A percentile compares a stretch with the other conserved stretches of the same genome.
Evolutionary conservation across 768 basidiomycete species (phyloP).

Genomic region (Gloeopeniophorella convolvens): DNA sequence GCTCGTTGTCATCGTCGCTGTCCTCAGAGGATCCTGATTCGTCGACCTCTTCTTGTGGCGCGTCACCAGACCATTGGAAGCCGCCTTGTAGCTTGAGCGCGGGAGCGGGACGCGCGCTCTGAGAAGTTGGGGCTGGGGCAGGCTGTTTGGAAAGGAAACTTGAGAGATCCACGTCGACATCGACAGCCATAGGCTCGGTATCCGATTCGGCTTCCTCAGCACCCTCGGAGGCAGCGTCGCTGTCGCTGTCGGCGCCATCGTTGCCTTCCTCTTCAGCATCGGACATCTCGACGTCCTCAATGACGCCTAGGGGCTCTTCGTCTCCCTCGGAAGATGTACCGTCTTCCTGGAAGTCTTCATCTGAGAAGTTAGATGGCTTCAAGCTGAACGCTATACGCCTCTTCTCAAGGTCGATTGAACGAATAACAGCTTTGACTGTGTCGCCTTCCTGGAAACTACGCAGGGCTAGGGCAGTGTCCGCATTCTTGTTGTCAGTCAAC

Average conservation of each 20-base stretch:
- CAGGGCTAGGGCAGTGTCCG: slow-evolving; percentile 72
- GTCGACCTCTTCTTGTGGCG: slow-evolving; percentile 32
- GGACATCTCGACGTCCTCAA: slow-evolving; percentile 28
- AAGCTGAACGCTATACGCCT: slow-evolving; percentile 76
- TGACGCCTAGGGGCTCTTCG: slow-evolving; percentile 28
- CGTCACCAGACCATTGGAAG: slow-evolving; percentile 63
- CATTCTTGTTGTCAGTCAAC: slow-evolving; percentile 84
- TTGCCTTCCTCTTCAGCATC: slow-evolving; percentile 23
- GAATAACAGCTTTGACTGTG: slow-evolving; percentile 70
- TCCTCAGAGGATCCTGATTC: slow-evolving; percentile 43
- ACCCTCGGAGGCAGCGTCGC: slow-evolving; percentile 18
- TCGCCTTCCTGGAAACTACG: slow-evolving; percentile 84
- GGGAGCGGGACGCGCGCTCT: slow-evolving; percentile 19
- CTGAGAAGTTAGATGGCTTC: slow-evolving; percentile 81
- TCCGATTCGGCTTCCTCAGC: slow-evolving; percentile 15
- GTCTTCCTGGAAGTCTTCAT: slow-evolving; percentile 49
- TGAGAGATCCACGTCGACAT: slow-evolving; percentile 29
- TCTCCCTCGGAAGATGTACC: slow-evolving; percentile 29
- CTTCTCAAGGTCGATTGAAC: slow-evolving; percentile 67
- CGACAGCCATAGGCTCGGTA: slow-evolving; percentile 37
- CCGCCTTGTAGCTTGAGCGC: slow-evolving; percentile 51
- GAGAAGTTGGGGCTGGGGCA: neutral
- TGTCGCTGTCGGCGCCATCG: slow-evolving; percentile 1
- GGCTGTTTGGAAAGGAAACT: neutral
- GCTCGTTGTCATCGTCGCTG: slow-evolving; percentile 39